Base-by-base conservation (phyloP, 1,139 yeast species). In the Geotrichum macrosporum region DNA sequence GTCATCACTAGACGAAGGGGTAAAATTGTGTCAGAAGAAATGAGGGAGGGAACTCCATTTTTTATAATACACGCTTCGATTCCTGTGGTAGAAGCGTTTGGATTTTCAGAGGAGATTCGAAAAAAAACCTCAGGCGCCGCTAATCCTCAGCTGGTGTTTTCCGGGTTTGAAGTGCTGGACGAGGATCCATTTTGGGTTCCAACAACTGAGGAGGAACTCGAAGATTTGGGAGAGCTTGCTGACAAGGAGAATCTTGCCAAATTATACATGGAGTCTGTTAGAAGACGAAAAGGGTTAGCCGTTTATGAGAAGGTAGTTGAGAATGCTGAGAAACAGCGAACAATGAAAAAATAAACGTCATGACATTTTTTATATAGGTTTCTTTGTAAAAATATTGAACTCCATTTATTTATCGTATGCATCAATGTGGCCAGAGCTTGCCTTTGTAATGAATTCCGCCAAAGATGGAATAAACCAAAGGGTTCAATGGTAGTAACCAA, bases 161-260 rank as follows among this genome's bases (percentile, higher is more conserved):
- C 84, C 39, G 98, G 98, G 1, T 94, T 77, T 64, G 94, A 88
- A 58, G 36, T 44, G 6, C 76, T 89, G 44, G 95, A 87, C 53
- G 78, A 84, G 55, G 97, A 94, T 69, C 99, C 99, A 34, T 94
- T 84, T 73, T 94, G 99, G 99, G 95, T 92, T 10, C 98, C 99
- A n/a, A 86, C 92, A 5, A 94, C 98, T 0, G 96, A 86, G 58
- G 97, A 88, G 64, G 98, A 94, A 63, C 68, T 92, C 42, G 98
- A 92, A 62, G 95, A 88, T 51, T 71, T 86, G 41, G 99, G 98
- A 24, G 96, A 87, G 55, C 76, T 78, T 56, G 96, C 96, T 0
- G 98, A 94, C 59, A 77, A 86, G 58, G 97, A 88, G 59, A 92
- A 92, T 61, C 72, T 88, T 51, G 97, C 96, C 0, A 76, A 94